Percentiles rank a stretch among this genome's conserved stretches.
phyloP scores from a whole-genome alignment of 2,329 filamentous ascomycete genomes.

The Proliferodiscus dingleyae region DNA sequence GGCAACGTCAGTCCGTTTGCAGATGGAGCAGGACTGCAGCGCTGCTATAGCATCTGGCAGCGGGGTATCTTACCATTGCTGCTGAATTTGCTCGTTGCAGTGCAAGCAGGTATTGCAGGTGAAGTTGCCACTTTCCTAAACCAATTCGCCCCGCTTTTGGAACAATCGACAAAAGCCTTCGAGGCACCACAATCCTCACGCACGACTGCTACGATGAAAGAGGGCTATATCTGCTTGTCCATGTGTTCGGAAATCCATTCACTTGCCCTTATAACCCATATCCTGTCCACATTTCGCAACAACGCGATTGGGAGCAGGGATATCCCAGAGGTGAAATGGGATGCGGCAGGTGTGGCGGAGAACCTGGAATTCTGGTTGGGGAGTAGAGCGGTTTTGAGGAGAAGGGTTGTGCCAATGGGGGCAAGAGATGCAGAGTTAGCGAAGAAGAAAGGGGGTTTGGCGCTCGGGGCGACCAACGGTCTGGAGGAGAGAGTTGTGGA shows the following conservation, averaged over 20 bases:
- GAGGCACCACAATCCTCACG: slow-evolving; percentile 53
- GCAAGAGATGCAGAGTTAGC: slow-evolving; percentile 64
- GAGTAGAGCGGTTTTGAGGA: slow-evolving; percentile 62
- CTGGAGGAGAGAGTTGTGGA: slow-evolving; percentile 72
- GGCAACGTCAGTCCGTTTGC: slow-evolving; percentile 73
- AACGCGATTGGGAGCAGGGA: slow-evolving; percentile 60
- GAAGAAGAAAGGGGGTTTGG: slow-evolving; percentile 36
- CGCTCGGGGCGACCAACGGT: slow-evolving; percentile 40
- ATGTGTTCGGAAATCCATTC: slow-evolving; percentile 75
- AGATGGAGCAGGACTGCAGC: slow-evolving; percentile 58
- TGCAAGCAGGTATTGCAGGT: slow-evolving; percentile 75
- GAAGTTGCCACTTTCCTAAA: slow-evolving; percentile 87
- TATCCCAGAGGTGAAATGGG: slow-evolving; percentile 71
- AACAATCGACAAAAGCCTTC: slow-evolving; percentile 66
- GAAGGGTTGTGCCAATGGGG: slow-evolving; percentile 68
- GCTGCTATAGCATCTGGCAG: slow-evolving; percentile 86
- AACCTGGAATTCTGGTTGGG: slow-evolving; percentile 79
- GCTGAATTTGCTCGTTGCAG: slow-evolving; percentile 77
- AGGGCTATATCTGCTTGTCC: slow-evolving; percentile 64
- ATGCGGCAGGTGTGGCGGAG: slow-evolving; percentile 66
- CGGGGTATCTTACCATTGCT: slow-evolving; percentile 83
- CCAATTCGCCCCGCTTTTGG: slow-evolving; percentile 76
- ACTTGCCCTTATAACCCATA: slow-evolving; percentile 67
- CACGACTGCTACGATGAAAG: slow-evolving; percentile 43
- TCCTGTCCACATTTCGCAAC: slow-evolving; percentile 62